These are phyloP conservation scores for Diutina catenulata DNA, from an alignment of 1,139 yeast genomes.

Conservation along the genomic window DNA sequence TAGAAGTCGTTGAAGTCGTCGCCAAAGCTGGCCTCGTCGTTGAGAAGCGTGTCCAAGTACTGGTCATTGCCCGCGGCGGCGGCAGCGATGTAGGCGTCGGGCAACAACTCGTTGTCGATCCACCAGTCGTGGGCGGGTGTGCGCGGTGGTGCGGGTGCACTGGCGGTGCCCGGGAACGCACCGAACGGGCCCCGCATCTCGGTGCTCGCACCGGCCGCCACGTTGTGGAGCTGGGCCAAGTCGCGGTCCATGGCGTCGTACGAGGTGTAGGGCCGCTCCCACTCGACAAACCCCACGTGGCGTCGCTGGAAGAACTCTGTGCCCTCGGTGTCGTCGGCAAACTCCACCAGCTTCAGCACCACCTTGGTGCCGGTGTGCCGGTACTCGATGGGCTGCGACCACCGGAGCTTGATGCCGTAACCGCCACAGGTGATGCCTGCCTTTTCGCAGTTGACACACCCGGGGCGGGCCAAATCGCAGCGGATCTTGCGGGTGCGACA, in stretches of 20 bases:
- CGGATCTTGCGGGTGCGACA: slow-evolving; percentile 38
- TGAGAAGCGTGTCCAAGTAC: slow-evolving; percentile 1
- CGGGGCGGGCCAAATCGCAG: slow-evolving; percentile 35
- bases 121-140: background rate
- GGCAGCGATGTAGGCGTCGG: slow-evolving; percentile 2
- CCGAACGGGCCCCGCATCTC: slow-evolving; percentile 74
- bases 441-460: slow-evolving; percentile 30
- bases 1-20: slow-evolving; percentile 10
- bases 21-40: slow-evolving; percentile 1
- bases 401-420: slow-evolving; percentile 66
- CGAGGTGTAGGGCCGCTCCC: slow-evolving; percentile 50
- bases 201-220: slow-evolving; percentile 18
- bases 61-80: slow-evolving; percentile 4
- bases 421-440: slow-evolving; percentile 64
- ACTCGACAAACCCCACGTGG: slow-evolving; percentile 64
- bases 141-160: background rate
- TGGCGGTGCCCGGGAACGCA: slow-evolving; percentile 31
- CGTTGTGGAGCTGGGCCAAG: slow-evolving; percentile 41
- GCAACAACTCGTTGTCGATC: slow-evolving; percentile 4
- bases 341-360: slow-evolving; percentile 17
- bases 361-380: slow-evolving; percentile 20
- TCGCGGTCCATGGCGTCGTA: slow-evolving; percentile 80
- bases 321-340: slow-evolving; percentile 16
- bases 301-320: slow-evolving; percentile 51
- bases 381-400: slow-evolving; percentile 53